Evolutionary conservation across 2,329 filamentous ascomycete genomes (phyloP).

Genomic region (Emmonsiellopsis sp.): DNA sequence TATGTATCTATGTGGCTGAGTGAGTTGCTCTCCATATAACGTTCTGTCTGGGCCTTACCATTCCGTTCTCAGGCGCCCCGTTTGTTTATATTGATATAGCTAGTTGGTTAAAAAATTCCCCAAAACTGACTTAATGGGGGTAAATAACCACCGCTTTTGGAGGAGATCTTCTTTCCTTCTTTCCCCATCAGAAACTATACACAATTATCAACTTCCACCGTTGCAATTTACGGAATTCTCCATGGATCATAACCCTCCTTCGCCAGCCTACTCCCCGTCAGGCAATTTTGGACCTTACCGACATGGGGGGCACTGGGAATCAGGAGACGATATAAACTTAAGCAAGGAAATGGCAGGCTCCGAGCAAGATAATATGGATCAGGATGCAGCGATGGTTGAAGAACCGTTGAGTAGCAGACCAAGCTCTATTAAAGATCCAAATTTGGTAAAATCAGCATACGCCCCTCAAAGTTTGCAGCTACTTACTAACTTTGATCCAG

Average conservation of each 20-base stretch:
- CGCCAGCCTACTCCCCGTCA: no score
- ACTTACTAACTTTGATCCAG: constrained; percentile 14
- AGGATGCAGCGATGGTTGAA: neutral
- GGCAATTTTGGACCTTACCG: no score
- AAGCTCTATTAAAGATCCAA: constrained; percentile 2
- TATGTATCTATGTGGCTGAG: no score
- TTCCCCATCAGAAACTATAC: neutral
- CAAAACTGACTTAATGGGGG: neutral
- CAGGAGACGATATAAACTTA: no score
- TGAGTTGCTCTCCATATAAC: no score
- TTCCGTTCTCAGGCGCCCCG: no score
- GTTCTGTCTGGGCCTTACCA: no score
- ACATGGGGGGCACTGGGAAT: no score
- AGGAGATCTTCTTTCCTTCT: neutral
- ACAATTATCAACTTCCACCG: neutral
- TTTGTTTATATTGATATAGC: no score
- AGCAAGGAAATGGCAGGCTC: neutral
- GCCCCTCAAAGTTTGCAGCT: neutral
- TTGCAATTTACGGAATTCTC: neutral
- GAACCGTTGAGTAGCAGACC: neutral
- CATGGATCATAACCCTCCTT: no score
- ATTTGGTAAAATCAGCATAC: constrained; percentile 1
- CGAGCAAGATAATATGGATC: neutral
- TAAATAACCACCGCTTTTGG: neutral
- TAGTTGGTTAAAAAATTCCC: no score